These are phyloP conservation scores for Rutstroemia sp. DNA, from an alignment of 2,329 filamentous ascomycete genomes.

Conservation along the genomic window DNA sequence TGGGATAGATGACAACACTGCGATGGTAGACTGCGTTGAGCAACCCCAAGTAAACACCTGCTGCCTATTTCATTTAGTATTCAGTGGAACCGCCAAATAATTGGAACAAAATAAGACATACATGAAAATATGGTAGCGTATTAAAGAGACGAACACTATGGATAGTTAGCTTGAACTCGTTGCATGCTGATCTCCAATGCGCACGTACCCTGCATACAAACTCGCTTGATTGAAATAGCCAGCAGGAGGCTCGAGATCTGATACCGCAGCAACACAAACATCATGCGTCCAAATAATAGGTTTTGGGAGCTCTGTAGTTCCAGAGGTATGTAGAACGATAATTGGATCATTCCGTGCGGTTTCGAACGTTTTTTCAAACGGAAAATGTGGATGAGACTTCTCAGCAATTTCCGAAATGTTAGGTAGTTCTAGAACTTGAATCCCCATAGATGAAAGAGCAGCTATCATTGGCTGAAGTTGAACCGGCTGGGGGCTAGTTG, in stretches of 20 bases:
- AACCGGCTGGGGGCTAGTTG: background rate
- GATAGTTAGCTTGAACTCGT: background rate
- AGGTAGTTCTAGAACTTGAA: background rate
- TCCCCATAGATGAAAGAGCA: background rate
- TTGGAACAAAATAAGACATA: background rate
- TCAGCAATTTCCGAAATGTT: background rate
- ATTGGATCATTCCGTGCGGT: background rate
- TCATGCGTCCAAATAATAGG: conserved; percentile 2
- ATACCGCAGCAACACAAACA: background rate
- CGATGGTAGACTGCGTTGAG: background rate
- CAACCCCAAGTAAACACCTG: background rate
- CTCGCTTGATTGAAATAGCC: background rate
- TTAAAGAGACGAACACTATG: background rate
- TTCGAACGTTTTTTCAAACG: background rate
- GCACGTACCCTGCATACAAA: background rate
- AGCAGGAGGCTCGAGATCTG: background rate
- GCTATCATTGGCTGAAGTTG: background rate
- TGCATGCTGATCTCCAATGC: background rate
- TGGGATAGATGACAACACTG: background rate
- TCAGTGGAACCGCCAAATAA: background rate
- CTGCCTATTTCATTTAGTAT: background rate
- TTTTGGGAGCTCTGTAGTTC: conserved; percentile 1
- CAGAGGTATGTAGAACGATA: background rate
- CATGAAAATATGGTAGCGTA: conserved; percentile 3
- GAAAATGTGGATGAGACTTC: background rate